These are phyloP conservation scores for Alternaria conjuncta DNA, from an alignment of 2,329 filamentous ascomycete species.

Conservation along the genomic window DNA sequence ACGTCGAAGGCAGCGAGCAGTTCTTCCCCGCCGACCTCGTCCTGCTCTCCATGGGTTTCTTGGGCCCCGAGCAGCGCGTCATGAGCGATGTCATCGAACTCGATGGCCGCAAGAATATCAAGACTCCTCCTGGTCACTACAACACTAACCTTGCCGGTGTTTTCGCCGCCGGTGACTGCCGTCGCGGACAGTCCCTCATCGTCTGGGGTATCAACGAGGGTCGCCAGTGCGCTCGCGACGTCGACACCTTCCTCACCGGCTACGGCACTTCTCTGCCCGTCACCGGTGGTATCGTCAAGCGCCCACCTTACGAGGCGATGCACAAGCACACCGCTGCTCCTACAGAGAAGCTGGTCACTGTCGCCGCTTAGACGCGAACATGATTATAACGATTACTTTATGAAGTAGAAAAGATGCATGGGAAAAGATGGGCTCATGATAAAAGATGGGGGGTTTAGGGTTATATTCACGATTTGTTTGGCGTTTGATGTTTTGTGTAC, in stretches of 20 bases:
- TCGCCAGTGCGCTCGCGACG: conserved; percentile 88
- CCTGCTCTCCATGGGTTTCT: conserved; percentile 94
- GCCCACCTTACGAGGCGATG: conserved; percentile 74
- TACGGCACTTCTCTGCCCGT: conserved; percentile 79
- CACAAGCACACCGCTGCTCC: conserved; percentile 48
- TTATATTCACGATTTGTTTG: conserved; percentile 15
- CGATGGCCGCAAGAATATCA: conserved; percentile 93
- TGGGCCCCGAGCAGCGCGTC: conserved; percentile 88
- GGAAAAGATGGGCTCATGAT: conserved; percentile 4
- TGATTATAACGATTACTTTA: conserved; percentile 10
- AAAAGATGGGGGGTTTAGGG: conserved; percentile 1
- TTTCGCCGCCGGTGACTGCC: conserved; percentile 94
- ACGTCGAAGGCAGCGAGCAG: conserved; percentile 88
- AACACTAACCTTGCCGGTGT: conserved; percentile 86
- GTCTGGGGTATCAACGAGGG: conserved; percentile 99
- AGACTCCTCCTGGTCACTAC: conserved; percentile 88
- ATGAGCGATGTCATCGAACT: conserved; percentile 89
- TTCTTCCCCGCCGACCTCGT: conserved; percentile 97
- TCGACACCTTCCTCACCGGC: conserved; percentile 85
- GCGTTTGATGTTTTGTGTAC: conserved; percentile 17
- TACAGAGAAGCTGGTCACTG: conserved; percentile 48
- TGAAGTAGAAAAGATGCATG: conserved; percentile 5
- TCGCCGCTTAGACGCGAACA: conserved; percentile 36
- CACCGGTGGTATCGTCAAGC: conserved; percentile 91
- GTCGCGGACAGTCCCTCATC: conserved; percentile 92